Evolutionary conservation across 768 basidiomycete species (phyloP), one percentile per base, ranked within the genome.

Genomic region (Leucosporidium creatinivorum): DNA sequence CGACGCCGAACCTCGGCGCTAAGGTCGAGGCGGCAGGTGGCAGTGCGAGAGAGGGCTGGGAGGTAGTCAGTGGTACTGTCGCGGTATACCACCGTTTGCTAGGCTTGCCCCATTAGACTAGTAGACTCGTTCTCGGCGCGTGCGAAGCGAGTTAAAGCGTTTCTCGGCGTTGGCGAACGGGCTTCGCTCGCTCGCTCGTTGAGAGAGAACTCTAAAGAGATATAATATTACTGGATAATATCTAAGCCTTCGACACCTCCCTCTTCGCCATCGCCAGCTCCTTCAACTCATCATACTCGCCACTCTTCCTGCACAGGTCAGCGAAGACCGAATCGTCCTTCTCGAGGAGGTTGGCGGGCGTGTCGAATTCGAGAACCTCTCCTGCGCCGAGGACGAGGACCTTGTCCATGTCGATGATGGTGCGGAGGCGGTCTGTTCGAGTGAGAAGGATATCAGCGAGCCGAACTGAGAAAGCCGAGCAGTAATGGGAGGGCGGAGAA

Each of bases 321-420:
- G 68, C 21, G 76, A 91, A 90, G 30, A 80, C 79, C 4, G 88
- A 84, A 25, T 82, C 83, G 19, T 80, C 78, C 47, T 80, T 83
- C 2, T 74, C 74, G 55, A 90, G 79, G 58, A 93, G 78, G 23
- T 76, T 80, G 50, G 75, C 77, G 0, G 91, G 90, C 13, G 84
- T 80, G 64, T 87, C 91, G 76, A 85, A 91, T 74, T 93, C 89
- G n/a, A 85, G 77, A 54, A 93, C 81, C 64, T 83, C 81, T 2
- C 90, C 90, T 23, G 83, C 81, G 62, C 85, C 86, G 12, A 83
- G 75, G 0, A 82, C 80, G 23, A 82, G 66, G 50, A 82, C 77
- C 65, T 76, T 76, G 67, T 80, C 79, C 64, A 77, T 80, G 69
- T 80, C 79, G 73, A 79, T 79, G 61, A 81, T 78, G 12, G 78